Evolutionary conservation across 768 basidiomycete species (phyloP).

Genomic region (Lyophyllum semitale): DNA sequence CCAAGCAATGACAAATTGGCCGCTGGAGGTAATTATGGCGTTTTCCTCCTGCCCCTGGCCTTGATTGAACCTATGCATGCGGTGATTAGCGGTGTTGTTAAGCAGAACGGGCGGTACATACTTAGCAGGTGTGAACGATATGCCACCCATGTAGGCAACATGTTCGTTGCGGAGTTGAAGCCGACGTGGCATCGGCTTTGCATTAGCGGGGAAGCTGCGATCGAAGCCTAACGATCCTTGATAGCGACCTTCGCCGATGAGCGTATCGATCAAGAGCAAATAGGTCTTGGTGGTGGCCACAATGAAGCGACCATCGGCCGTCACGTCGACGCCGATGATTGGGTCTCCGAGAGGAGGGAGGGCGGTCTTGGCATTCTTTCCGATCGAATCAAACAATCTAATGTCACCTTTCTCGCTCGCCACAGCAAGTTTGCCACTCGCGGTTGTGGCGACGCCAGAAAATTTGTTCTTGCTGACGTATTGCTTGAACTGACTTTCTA

Average conservation of each 20-base stretch:
- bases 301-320: constrained; percentile 91
- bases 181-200: constrained; percentile 89
- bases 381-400: constrained; percentile 90
- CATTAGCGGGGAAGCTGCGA: constrained; percentile 89
- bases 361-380: constrained; percentile 99
- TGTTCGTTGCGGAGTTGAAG: constrained; percentile 90
- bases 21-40: constrained; percentile 93
- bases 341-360: constrained; percentile 94
- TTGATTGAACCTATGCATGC: constrained; percentile 78
- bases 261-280: constrained; percentile 89
- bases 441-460: constrained; percentile 89
- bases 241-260: constrained; percentile 90
- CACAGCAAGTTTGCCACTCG: constrained; percentile 83
- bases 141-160: constrained; percentile 90
- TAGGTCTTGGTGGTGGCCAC: constrained; percentile 96
- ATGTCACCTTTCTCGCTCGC: constrained; percentile 98
- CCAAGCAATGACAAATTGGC: constrained; percentile 93
- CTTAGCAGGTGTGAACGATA: constrained; percentile 94
- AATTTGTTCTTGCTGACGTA: constrained; percentile 95
- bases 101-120: constrained; percentile 31
- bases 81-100: neutral
- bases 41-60: constrained; percentile 88
- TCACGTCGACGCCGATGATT: constrained; percentile 92
- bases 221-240: constrained; percentile 87
- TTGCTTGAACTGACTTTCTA: constrained; percentile 94